A percentile compares a stretch with the other conserved stretches of the same genome.
Evolutionary conservation across 2,329 filamentous ascomycete species (phyloP).

Genomic region (Chrysosporium queenslandicum): DNA sequence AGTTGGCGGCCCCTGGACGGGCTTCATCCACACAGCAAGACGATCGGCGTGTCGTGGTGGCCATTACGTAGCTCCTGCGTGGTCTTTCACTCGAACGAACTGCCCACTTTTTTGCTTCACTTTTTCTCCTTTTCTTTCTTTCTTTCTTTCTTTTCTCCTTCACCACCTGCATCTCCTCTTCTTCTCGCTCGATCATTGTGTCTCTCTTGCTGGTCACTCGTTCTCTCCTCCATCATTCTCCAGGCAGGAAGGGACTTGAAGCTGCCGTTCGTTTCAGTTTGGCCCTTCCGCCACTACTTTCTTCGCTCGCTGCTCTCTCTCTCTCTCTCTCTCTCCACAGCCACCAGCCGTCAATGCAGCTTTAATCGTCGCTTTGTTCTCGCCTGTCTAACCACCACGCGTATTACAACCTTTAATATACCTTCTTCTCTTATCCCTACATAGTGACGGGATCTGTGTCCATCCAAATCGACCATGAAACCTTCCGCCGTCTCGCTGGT

Average conservation of each 20-base stretch:
- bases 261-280: slow-evolving; percentile 21
- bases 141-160: slow-evolving; percentile 8
- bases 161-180: neutral
- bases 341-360: slow-evolving; percentile 2
- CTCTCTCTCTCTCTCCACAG: slow-evolving; percentile 12
- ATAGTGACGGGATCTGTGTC: neutral
- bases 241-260: slow-evolving; percentile 14
- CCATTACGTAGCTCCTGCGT: slow-evolving; percentile 6
- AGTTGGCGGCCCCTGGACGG: neutral
- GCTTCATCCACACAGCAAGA: neutral
- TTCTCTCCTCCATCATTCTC: neutral
- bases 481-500: slow-evolving; percentile 38
- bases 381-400: neutral
- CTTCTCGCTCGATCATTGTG: neutral
- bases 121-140: slow-evolving; percentile 9
- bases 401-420: slow-evolving; percentile 14
- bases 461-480: slow-evolving; percentile 49
- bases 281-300: slow-evolving; percentile 20
- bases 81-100: neutral
- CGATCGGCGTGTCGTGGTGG: neutral
- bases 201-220: neutral
- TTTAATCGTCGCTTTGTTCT: neutral
- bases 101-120: slow-evolving; percentile 1
- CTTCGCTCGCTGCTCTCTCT: slow-evolving; percentile 18
- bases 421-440: neutral